Percentiles rank a stretch among this genome's conserved stretches.
These are phyloP conservation scores for Trichoderma sp. DNA, from an alignment of 2,329 filamentous ascomycete species.

Conservation along the genomic window DNA sequence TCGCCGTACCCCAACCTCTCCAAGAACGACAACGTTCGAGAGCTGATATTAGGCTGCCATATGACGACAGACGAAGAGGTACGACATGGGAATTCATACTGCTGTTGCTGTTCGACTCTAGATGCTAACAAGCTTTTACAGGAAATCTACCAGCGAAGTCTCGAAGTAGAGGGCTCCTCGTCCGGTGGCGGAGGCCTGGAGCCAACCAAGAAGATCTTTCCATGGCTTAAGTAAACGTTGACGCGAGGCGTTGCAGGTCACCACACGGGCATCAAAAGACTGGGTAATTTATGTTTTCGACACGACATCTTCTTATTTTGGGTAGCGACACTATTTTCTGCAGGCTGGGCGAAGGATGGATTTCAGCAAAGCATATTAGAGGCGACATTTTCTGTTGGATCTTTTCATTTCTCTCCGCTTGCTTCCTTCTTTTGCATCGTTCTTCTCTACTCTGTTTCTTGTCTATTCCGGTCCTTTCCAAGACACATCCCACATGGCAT, in stretches of 20 bases:
- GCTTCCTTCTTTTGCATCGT: neutral
- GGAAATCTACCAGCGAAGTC: slow-evolving; percentile 66
- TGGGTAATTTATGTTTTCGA: slow-evolving; percentile 22
- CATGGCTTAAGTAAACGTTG: slow-evolving; percentile 59
- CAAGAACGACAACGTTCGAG: slow-evolving; percentile 69
- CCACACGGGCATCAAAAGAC: slow-evolving; percentile 27
- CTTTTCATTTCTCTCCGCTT: slow-evolving; percentile 2
- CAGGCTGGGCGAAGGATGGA: slow-evolving; percentile 27
- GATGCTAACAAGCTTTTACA: slow-evolving; percentile 40
- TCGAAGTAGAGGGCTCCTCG: slow-evolving; percentile 58
- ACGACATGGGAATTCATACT: slow-evolving; percentile 41
- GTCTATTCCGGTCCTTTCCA: slow-evolving; percentile 6
- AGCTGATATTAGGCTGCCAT: slow-evolving; percentile 78
- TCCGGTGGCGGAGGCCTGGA: slow-evolving; percentile 48
- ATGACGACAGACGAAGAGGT: slow-evolving; percentile 89
- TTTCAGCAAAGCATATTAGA: slow-evolving; percentile 26
- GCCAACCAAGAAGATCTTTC: slow-evolving; percentile 64
- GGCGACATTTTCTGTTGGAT: slow-evolving; percentile 16
- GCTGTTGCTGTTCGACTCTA: neutral
- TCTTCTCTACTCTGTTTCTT: neutral
- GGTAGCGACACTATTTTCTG: slow-evolving; percentile 23
- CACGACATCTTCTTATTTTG: slow-evolving; percentile 6
- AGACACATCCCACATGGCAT: slow-evolving; percentile 23
- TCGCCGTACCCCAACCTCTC: slow-evolving; percentile 74
- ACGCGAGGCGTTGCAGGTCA: slow-evolving; percentile 36